These are phyloP conservation scores for Cyclostephanos invisitatus DNA, from an alignment of 108 stramenopile genomes.

Conservation along the genomic window DNA sequence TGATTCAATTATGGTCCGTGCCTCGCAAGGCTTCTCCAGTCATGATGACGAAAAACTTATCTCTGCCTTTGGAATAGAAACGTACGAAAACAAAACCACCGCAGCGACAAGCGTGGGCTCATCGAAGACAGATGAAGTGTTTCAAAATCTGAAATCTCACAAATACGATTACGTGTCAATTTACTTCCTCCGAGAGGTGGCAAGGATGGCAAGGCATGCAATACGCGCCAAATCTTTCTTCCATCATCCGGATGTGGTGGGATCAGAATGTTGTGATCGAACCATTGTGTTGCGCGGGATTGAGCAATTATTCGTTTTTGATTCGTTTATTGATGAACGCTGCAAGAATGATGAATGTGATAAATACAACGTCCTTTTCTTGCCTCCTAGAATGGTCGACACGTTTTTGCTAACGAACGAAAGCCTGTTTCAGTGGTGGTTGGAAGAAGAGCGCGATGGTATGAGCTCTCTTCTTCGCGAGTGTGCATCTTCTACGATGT, in stretches of 20 bases:
- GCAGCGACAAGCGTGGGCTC: neutral
- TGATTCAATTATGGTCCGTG: constrained; percentile 23
- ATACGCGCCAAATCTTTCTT: constrained; percentile 70
- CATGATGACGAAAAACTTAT: no score
- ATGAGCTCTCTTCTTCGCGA: constrained; percentile 46
- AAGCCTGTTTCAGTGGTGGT: constrained; percentile 70
- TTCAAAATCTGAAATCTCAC: constrained; percentile 18
- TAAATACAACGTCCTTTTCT: neutral
- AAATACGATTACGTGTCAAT: constrained; percentile 18
- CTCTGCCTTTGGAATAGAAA: neutral
- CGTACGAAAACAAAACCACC: neutral
- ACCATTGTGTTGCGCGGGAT: constrained; percentile 48
- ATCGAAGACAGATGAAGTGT: constrained; percentile 5
- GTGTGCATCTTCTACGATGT: constrained; percentile 61
- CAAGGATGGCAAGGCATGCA: constrained; percentile 61
- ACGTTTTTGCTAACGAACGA: constrained; percentile 56
- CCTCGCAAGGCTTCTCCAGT: neutral
- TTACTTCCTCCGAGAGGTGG: constrained; percentile 62
- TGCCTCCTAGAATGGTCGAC: constrained; percentile 51
- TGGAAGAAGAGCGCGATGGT: constrained; percentile 63
- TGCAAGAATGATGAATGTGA: constrained; percentile 6
- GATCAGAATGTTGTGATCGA: constrained; percentile 39
- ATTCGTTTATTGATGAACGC: constrained; percentile 34
- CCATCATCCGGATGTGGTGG: constrained; percentile 59
- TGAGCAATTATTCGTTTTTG: constrained; percentile 78